Base-by-base conservation (phyloP, 805 yeast genomes). In the Candida stauntonica region DNA sequence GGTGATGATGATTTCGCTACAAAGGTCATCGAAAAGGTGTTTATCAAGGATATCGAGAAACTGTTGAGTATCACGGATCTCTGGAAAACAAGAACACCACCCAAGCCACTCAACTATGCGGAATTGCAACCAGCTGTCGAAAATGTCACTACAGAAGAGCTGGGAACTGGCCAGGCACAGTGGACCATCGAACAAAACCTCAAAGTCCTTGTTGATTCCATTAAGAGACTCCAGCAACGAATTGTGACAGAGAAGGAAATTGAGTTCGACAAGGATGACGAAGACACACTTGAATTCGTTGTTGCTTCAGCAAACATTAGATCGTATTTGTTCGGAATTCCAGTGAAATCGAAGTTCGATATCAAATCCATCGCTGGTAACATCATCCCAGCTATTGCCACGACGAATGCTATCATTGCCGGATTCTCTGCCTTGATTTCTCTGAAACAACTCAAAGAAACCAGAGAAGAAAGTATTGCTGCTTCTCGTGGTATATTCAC, bases 381-480 rank as follows among this genome's bases (percentile, higher is more conserved):
- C 60, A 93, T 93, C 52, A 93, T 93, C 29, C 99, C 99, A 0
- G 99, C 99, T 0, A 89, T 94, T 50, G 98, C 99, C 5, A 93
- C 99, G 2, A 91, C 97, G 4, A 93, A 93, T 60, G 98, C 99
- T 1, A 81, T 93, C 12, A 81, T 93, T 50, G 88, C 96, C 0
- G 99, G 99, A 0, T 73, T 87, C 48, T 82, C 93, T 13, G 80
- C 88, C 3, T 58, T 91, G 28, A 77, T 81, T 27, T 83, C 95
- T 0, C 62, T 88, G 33, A 74, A 76, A 57, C 58, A 77, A 38
- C 52, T 82, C 32, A 51, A 48, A 39, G 44, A 46, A 64, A 48
- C 44, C 1, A 51, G 54, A 2, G 47, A 59, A 20, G 59, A 61
- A 3, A 58, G 61, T 12, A 48, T 60, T 7, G 46, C 51, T 2